Base-by-base conservation (phyloP, 495 filamentous ascomycete species). In the Aspergillus diversus region DNA sequence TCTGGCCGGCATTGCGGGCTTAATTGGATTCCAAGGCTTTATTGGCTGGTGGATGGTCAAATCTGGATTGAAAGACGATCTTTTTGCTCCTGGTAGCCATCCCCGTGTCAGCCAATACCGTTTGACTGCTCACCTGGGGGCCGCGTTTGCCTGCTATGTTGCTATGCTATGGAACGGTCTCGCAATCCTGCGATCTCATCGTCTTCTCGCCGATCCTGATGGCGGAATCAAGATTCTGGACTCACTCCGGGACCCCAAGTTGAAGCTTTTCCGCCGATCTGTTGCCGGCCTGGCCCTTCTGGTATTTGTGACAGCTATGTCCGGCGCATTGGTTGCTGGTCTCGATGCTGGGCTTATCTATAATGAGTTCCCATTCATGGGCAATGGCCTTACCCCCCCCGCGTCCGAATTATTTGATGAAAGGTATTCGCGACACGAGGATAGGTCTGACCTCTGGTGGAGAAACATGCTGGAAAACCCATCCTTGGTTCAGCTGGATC, bases 11-110 rank as follows among this genome's bases (percentile, higher is more conserved):
- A 97, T 99, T 61, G 88, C 90, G 21, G 88, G 83, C 37, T 78
- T 97, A 55, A 97, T 99, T 73, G 96, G 92, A 34, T 95, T 97
- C 73, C 95, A 99, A 75, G 95, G 96, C 8, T 87, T 95, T 66
- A 83, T 99, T 50, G 95, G 95, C 9, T 99, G 95, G 95, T 99
- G 94, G 92, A 99, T 99, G 95, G 95, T 99, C 66, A 96, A 96
- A 75, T 93, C 90, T 0, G 95, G 95, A 2, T 80, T 99, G 60
- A 92, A 92, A 66, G 95, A 99, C 72, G 93, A 98, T 69, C 85
- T 98, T 16, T 97, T 98, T 70, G 92, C 90, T 4, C 89, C 91
- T 1, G 96, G 94, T 7, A 88, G 86, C 57, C 92, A 97, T 74
- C 95, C 95, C 0, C 86, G 95, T 57, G 95, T 99, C 34, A 91